Base-by-base conservation (phyloP, 257 asterid genomes). In the Parsonsia alboflavescens region DNA sequence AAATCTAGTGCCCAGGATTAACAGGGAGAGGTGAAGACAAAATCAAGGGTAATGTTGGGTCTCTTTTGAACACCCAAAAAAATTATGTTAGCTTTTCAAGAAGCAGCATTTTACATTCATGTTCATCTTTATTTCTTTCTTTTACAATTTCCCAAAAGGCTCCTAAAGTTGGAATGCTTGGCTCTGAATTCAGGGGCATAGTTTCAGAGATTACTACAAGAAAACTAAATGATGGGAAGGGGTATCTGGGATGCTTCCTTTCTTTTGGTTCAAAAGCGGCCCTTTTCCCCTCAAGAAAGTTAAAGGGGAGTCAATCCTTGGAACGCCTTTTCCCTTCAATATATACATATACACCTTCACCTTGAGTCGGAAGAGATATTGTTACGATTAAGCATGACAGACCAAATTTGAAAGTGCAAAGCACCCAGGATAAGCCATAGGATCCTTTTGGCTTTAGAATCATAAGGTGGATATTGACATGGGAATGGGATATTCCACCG, bases 401-500 rank as follows among this genome's bases (percentile, higher is more conserved):
- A 21, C 19, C 26, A 41, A 36, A 65, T 8, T 12, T 33, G 3
- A 39, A 65, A 22, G 49, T 30, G 42, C 10, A 12, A 33, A 22
- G 50, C 70, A 39, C 50, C 24, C 28, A 12, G 0, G 46, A 26
- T 16, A 11, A 7, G 7, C 30, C 30, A 7, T 41, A 15, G 11
- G 24, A n/a, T 41, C 36, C 30, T 17, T 17, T 17, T 5, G 62
- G 19, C 21, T 3, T 7, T 36, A 11, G 62, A 53, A 71, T 49
- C 10, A 58, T 33, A 4, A 16, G n/a, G 24, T n/a, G 53, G n/a
- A 7, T 2, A 52, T n/a, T n/a, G n/a, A n/a, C n/a, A n/a, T n/a
- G n/a, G n/a, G n/a, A 52, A 39, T 41, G n/a, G 24, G 30, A 75
- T 68, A 65, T 75, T 75, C 73, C 46, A 15, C 22, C 10, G 21